phyloP scores from a whole-genome alignment of 306 rosid genomes.

The Cucurbita pepo region DNA sequence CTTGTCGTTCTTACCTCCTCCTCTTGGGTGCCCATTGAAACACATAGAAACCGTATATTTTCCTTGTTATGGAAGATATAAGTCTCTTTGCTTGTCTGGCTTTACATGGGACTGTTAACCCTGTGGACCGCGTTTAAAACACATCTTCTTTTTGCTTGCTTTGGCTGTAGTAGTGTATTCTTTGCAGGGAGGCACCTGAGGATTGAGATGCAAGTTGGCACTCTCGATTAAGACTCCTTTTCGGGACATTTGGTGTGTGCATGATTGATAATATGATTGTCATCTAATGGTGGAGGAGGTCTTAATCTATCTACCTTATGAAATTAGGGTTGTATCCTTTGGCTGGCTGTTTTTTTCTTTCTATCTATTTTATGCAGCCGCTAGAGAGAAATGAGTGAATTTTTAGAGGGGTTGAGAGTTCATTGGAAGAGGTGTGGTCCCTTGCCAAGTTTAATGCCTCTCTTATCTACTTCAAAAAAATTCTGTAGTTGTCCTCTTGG shows the following conservation, averaged over 20 bases:
- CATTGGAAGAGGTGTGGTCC: not conserved
- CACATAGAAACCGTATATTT: not conserved
- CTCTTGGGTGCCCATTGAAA: too few species aligned
- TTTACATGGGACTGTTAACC: not conserved
- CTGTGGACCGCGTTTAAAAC: not conserved
- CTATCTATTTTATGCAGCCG: not conserved
- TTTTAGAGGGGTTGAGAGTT: not conserved
- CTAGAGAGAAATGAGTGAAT: not conserved
- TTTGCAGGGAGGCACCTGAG: not conserved
- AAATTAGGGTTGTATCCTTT: not conserved
- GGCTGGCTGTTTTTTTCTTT: not conserved
- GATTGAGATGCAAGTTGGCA: not conserved
- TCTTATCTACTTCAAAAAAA: not conserved
- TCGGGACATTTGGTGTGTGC: not conserved
- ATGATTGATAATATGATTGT: not conserved
- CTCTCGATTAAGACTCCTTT: not conserved
- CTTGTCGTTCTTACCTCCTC: not conserved
- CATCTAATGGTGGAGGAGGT: not conserved
- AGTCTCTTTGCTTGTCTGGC: not conserved
- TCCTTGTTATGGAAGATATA: not conserved
- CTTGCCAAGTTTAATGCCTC: not conserved
- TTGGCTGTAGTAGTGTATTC: not conserved
- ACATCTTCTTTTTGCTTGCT: not conserved
- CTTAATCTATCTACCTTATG: not conserved
- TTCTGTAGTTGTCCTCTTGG: not conserved